Evolutionary conservation across 225 moss, liverwort and hornwort genomes (phyloP).

Genomic region (Polytrichum formosum): DNA sequence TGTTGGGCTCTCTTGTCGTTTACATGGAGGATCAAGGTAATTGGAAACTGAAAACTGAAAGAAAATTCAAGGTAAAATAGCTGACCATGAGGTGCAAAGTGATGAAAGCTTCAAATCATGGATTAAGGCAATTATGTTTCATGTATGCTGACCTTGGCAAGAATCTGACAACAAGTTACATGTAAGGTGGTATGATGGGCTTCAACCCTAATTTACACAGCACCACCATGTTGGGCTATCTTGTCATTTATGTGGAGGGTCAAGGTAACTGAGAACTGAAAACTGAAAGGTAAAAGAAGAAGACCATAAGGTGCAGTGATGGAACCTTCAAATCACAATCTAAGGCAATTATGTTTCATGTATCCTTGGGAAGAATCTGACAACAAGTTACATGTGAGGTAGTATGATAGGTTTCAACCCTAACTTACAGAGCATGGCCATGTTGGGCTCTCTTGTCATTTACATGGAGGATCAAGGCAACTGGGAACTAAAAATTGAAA

Average conservation of each 20-base stretch:
- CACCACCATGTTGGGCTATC: too few relatives aligned
- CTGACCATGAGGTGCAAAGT: not conserved
- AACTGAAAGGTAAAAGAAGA: not conserved
- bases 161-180: not conserved
- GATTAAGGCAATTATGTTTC: too few relatives aligned
- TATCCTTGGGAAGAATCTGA: not conserved
- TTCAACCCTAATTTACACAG: too few relatives aligned
- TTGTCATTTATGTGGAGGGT: too few relatives aligned
- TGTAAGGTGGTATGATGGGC: too few relatives aligned
- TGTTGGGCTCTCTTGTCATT: too few relatives aligned
- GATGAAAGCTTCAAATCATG: not conserved
- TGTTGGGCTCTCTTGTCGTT: too few relatives aligned
- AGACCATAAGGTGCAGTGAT: not conserved
- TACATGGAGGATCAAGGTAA: too few relatives aligned
- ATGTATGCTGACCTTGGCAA: not conserved
- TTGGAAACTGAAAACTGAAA: slow-evolving; percentile 53
- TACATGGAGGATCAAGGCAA: too few relatives aligned
- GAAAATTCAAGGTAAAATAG: not conserved
- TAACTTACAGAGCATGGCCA: too few relatives aligned
- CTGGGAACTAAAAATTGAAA: slow-evolving; percentile 52
- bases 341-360: not conserved
- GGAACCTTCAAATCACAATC: not conserved
- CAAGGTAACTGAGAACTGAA: too few relatives aligned
- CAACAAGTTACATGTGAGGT: not conserved
- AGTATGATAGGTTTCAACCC: too few relatives aligned